Evolutionary conservation across 805 yeast species (phyloP).

Genomic region (Ogataea nakhonphanomensis): DNA sequence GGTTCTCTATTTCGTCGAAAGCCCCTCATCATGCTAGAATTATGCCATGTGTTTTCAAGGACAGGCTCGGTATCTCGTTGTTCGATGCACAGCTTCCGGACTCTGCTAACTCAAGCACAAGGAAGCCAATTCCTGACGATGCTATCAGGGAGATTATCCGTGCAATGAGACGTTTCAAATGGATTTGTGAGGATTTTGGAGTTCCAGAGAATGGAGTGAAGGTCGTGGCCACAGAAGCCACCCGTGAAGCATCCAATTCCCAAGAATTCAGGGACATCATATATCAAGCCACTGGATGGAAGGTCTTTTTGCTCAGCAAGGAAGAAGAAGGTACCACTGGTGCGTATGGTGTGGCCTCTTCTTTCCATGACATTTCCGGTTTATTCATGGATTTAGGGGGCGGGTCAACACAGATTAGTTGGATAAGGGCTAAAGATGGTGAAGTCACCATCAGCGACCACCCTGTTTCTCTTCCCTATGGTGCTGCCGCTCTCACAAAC

Average conservation of each 20-base stretch:
- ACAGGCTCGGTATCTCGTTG: conserved; percentile 64
- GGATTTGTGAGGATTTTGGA: conserved; percentile 72
- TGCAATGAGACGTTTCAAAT: conserved; percentile 64
- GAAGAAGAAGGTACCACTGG: conserved; percentile 67
- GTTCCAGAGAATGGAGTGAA: conserved; percentile 57
- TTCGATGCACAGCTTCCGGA: conserved; percentile 56
- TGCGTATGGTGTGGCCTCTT: conserved; percentile 71
- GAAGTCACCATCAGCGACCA: conserved; percentile 49
- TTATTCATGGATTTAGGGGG: conserved; percentile 74
- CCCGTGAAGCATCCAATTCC: conserved; percentile 65
- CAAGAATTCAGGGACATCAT: conserved; percentile 56
- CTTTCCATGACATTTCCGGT: conserved; percentile 64
- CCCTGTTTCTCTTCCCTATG: conserved; percentile 68
- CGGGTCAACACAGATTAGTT: conserved; percentile 64
- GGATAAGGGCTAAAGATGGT: conserved; percentile 61
- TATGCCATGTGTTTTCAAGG: conserved; percentile 76
- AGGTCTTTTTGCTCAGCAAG: conserved; percentile 54
- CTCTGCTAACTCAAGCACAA: conserved; percentile 26
- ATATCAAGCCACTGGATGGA: conserved; percentile 61
- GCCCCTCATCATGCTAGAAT: conserved; percentile 69
- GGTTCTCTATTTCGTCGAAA: conserved; percentile 68
- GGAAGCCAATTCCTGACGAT: conserved; percentile 53
- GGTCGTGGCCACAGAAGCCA: conserved; percentile 74
- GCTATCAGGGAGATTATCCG: conserved; percentile 57
- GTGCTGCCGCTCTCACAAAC: conserved; percentile 65